phyloP scores from a whole-genome alignment of 2,329 filamentous ascomycete genomes.

The Ophiostoma quercus region DNA sequence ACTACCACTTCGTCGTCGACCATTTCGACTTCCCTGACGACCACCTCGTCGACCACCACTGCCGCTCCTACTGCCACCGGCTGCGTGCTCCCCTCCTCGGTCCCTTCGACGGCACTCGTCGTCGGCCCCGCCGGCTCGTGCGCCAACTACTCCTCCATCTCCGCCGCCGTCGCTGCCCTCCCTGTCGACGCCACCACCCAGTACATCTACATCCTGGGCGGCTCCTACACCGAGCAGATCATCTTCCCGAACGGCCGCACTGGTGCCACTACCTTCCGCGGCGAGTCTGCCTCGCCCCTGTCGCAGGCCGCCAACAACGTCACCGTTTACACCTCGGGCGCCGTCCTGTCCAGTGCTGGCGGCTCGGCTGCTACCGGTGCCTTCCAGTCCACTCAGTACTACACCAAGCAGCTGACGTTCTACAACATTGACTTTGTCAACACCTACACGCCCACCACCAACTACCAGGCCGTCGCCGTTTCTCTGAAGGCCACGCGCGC shows the following conservation, averaged over 20 bases:
- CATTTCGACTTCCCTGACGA: not conserved
- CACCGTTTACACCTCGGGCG: conserved; percentile 36
- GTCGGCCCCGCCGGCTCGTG: not conserved
- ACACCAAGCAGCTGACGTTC: conserved; percentile 43
- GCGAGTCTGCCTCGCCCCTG: conserved; percentile 33
- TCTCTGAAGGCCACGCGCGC: conserved; percentile 35
- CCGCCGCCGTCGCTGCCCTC: conserved; percentile 41
- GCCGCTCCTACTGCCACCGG: not conserved
- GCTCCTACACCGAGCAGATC: conserved; percentile 40
- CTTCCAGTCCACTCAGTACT: conserved; percentile 41
- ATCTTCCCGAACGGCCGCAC: conserved; percentile 35
- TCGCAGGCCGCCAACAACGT: conserved; percentile 38
- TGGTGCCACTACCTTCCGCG: conserved; percentile 37
- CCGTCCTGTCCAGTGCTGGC: conserved; percentile 37
- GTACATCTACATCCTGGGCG: conserved; percentile 38
- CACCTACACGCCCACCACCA: conserved; percentile 30
- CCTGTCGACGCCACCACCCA: conserved; percentile 39
- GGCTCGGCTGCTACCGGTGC: conserved; percentile 42
- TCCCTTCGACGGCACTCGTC: conserved; percentile 33
- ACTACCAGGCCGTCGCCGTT: conserved; percentile 31
- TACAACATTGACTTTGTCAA: conserved; percentile 47
- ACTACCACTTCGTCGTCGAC: not conserved
- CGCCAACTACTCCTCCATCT: conserved; percentile 38
- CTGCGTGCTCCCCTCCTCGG: conserved; percentile 26
- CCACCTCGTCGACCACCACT: not conserved